Evolutionary conservation across 1,139 yeast species (phyloP).

Genomic region (Suhomyces terraborum): DNA sequence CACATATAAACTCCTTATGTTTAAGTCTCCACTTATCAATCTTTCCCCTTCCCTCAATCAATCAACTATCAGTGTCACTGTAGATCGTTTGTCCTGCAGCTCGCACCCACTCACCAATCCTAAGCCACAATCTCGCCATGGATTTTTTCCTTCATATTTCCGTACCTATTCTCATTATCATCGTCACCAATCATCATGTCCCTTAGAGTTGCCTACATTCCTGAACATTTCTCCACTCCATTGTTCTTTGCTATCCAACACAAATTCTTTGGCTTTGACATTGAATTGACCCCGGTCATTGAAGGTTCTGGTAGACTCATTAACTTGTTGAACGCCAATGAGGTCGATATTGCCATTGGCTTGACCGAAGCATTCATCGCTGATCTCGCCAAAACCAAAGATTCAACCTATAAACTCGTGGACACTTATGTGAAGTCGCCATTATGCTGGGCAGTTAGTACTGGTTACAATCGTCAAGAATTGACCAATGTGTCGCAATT

Average conservation of each 20-base stretch:
- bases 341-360: slow-evolving; percentile 81
- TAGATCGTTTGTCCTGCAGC: background rate
- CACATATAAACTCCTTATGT: background rate
- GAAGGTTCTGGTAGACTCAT: slow-evolving; percentile 90
- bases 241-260: slow-evolving; percentile 68
- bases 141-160: background rate
- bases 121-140: background rate
- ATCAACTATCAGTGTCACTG: too few species aligned
- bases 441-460: slow-evolving; percentile 85
- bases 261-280: slow-evolving; percentile 44
- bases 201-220: slow-evolving; percentile 75
- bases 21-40: background rate
- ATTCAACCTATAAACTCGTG: slow-evolving; percentile 63
- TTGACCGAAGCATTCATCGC: slow-evolving; percentile 89
- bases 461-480: slow-evolving; percentile 64
- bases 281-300: slow-evolving; percentile 72
- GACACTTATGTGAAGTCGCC: slow-evolving; percentile 89
- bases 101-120: background rate
- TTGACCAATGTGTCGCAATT: slow-evolving; percentile 53
- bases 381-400: slow-evolving; percentile 72
- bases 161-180: too few species aligned
- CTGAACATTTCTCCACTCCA: slow-evolving; percentile 92
- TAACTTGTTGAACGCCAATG: slow-evolving; percentile 62
- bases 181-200: slow-evolving; percentile 6
- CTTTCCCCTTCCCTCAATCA: too few species aligned